Conservation (phyloP, 2,329 filamentous ascomycete species). For the Pseudocercospora vitis region DNA sequence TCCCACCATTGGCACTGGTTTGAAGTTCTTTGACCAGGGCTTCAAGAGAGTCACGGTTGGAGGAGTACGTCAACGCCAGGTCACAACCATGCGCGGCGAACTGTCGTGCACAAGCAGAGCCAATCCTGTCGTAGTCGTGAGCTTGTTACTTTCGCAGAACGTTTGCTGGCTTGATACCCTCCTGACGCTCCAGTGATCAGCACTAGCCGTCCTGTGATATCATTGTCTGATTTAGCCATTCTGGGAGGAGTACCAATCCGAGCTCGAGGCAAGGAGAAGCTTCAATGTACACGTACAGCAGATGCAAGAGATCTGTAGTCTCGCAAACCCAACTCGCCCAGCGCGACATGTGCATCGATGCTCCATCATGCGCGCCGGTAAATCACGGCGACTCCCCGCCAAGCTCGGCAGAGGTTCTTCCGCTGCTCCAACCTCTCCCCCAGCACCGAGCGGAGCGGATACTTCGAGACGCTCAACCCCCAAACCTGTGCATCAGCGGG, state of each 20-base stretch:
- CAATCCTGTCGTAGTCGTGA: conserved; percentile 47
- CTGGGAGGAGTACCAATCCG: neutral
- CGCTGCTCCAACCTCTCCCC: neutral
- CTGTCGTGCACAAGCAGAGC: conserved; percentile 56
- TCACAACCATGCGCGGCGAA: conserved; percentile 54
- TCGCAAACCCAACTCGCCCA: neutral
- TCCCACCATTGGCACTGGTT: conserved; percentile 21
- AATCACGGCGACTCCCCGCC: neutral
- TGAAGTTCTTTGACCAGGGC: conserved; percentile 40
- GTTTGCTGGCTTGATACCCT: conserved; percentile 16
- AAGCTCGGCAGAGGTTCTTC: conserved; percentile 4
- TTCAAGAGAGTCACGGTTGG: conserved; percentile 49
- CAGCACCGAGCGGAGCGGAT: neutral
- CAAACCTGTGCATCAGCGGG: neutral
- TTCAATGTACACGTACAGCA: neutral
- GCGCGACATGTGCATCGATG: neutral
- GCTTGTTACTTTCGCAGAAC: neutral
- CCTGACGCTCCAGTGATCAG: conserved; percentile 63
- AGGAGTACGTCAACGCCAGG: conserved; percentile 60
- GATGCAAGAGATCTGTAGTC: neutral
- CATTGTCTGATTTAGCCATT: conserved; percentile 32
- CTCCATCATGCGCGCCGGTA: neutral
- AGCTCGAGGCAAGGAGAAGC: neutral
- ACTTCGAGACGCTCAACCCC: neutral
- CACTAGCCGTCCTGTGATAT: conserved; percentile 54